Percentiles rank a stretch among this genome's conserved stretches.
Evolutionary conservation across 1,284 basidiomycete species (phyloP).

Genomic region (Cystobasidiaceae sp.): DNA sequence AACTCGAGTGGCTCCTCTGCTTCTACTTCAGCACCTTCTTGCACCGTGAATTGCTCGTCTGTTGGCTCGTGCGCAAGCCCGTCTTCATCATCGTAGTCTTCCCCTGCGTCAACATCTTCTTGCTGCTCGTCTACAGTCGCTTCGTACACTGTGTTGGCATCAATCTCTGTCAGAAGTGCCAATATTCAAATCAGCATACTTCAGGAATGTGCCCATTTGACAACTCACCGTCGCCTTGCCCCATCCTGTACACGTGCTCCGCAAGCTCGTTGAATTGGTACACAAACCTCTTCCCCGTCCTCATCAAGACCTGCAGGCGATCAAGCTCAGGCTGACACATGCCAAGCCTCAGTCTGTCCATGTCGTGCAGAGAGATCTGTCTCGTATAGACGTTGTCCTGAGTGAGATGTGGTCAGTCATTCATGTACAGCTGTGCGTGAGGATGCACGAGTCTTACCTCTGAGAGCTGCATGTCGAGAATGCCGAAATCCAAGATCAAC

Average conservation of each 20-base stretch:
- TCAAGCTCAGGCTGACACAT: slow-evolving; percentile 37
- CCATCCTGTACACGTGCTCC: slow-evolving; percentile 35
- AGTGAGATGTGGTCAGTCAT: too few species aligned
- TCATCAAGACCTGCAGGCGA: slow-evolving; percentile 35
- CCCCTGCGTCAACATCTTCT: background rate
- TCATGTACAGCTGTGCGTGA: too few species aligned
- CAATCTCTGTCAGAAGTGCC: slow-evolving; percentile 22
- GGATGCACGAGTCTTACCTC: background rate
- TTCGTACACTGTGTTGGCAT: background rate
- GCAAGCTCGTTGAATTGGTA: slow-evolving; percentile 41
- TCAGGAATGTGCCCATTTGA: background rate
- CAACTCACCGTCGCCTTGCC: slow-evolving; percentile 10
- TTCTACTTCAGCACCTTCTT: background rate
- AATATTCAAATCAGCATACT: slow-evolving; percentile 7
- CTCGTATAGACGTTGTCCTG: slow-evolving; percentile 41
- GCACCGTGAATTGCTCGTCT: background rate
- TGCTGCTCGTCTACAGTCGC: background rate
- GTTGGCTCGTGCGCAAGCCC: background rate
- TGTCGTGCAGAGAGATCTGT: slow-evolving; percentile 38
- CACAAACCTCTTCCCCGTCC: slow-evolving; percentile 33
- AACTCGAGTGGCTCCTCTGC: background rate
- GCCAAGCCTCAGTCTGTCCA: slow-evolving; percentile 40
- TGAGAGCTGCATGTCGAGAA: slow-evolving; percentile 26
- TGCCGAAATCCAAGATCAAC: slow-evolving; percentile 26
- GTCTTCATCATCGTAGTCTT: too few species aligned